Evolutionary conservation across 2,329 filamentous ascomycete genomes (phyloP).

Genomic region (Trichocomaceae sp.): DNA sequence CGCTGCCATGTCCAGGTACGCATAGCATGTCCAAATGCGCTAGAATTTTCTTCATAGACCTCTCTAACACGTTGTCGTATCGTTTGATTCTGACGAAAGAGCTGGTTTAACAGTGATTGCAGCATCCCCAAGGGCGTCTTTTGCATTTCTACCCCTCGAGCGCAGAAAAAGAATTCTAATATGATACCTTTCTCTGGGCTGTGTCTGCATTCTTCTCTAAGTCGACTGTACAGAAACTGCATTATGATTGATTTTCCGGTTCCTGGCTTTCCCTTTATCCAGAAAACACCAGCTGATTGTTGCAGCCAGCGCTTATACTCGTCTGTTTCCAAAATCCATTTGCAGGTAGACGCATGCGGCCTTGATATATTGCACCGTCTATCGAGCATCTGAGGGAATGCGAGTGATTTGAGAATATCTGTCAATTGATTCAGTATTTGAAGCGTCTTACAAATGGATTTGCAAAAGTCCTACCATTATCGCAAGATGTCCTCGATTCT

Average conservation of each 20-base stretch:
- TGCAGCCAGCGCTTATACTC: conserved; percentile 30
- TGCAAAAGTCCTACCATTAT: no score
- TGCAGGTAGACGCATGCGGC: conserved; percentile 2
- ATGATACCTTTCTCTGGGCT: not conserved
- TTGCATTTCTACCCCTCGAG: not conserved
- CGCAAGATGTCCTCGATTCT: no score
- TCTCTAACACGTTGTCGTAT: not conserved
- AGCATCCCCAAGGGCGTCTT: not conserved
- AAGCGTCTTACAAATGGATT: no score
- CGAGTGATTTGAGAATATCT: not conserved
- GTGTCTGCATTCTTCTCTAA: not conserved
- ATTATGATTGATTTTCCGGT: conserved; percentile 33
- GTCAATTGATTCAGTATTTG: no score
- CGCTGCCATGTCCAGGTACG: not conserved
- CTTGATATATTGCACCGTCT: not conserved
- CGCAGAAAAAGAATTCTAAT: not conserved
- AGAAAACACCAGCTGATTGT: conserved; percentile 27
- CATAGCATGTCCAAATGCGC: not conserved
- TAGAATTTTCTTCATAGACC: not conserved
- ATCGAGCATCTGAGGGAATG: not conserved
- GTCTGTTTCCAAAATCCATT: not conserved
- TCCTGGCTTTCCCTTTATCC: conserved; percentile 36
- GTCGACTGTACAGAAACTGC: conserved; percentile 17
- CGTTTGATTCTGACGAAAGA: not conserved
- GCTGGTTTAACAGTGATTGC: not conserved